These are phyloP conservation scores for Arctium lappa DNA, from an alignment of 129 eudicot genomes.

Conservation along the genomic window DNA sequence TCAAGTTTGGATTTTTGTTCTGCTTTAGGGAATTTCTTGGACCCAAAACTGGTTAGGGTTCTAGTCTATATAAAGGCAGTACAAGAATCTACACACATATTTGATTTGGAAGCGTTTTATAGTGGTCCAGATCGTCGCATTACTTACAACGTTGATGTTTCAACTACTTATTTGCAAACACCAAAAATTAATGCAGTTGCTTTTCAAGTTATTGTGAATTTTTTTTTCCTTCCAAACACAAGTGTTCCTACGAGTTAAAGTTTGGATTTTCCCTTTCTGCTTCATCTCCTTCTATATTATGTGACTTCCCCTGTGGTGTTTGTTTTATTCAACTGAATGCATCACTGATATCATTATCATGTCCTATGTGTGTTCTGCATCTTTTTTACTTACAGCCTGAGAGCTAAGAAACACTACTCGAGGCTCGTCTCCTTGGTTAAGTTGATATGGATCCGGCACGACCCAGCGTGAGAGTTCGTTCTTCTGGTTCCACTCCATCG, in stretches of 20 bases:
- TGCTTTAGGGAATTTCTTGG: neutral
- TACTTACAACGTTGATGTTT: no score
- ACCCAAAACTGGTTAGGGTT: slow-evolving; percentile 20
- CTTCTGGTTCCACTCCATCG: slow-evolving; percentile 78
- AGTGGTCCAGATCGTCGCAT: neutral
- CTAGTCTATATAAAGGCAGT: neutral
- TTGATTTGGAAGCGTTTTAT: neutral
- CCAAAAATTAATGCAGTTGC: neutral
- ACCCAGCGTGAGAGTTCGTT: slow-evolving; percentile 43
- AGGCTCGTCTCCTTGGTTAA: neutral
- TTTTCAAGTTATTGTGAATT: neutral
- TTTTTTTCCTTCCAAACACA: neutral
- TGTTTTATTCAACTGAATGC: slow-evolving; percentile 11
- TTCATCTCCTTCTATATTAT: neutral
- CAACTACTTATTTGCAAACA: neutral
- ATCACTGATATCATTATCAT: slow-evolving; percentile 8
- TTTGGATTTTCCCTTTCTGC: neutral
- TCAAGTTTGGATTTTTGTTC: neutral
- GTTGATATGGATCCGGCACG: slow-evolving; percentile 53
- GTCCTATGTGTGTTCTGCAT: neutral
- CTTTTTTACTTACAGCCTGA: neutral
- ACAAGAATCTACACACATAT: neutral
- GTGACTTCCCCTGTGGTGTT: slow-evolving; percentile 5
- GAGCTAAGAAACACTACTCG: neutral
- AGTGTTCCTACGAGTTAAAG: neutral